phyloP scores from a whole-genome alignment of 2,329 filamentous ascomycete genomes.

The Colletotrichum australisinense region DNA sequence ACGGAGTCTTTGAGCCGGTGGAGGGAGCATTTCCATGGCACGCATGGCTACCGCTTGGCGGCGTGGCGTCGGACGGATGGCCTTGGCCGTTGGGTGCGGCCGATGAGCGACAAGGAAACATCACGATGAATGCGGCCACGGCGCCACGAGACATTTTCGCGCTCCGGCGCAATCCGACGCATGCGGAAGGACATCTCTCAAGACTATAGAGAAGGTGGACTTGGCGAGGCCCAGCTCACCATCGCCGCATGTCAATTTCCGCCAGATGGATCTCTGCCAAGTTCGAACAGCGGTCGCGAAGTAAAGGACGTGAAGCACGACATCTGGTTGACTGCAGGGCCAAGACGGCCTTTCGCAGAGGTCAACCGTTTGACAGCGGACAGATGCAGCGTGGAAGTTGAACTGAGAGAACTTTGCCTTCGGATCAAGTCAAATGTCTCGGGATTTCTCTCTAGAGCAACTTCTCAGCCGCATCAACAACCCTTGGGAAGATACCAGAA shows the following conservation, averaged over 20 bases:
- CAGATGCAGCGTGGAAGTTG: background rate
- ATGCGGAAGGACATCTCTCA: background rate
- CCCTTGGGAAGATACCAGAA: background rate
- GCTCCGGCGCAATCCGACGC: background rate
- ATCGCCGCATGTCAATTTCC: background rate
- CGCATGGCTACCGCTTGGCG: background rate
- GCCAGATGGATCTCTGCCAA: background rate
- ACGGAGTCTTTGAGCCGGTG: background rate
- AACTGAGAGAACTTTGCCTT: background rate
- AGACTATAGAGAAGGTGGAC: background rate
- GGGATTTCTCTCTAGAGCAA: background rate
- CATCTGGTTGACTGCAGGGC: background rate
- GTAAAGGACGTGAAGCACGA: background rate
- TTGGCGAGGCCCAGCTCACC: background rate
- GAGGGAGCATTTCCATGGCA: background rate
- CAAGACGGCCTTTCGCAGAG: background rate
- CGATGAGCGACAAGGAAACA: background rate
- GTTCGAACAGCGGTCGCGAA: background rate
- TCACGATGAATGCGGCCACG: background rate
- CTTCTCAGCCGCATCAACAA: background rate
- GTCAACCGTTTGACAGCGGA: background rate
- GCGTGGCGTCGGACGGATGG: background rate
- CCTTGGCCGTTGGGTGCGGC: background rate
- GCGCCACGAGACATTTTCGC: background rate
- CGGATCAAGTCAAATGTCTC: background rate